Conservation (phyloP, 129 eudicot genomes). For the Silybum marianum region DNA sequence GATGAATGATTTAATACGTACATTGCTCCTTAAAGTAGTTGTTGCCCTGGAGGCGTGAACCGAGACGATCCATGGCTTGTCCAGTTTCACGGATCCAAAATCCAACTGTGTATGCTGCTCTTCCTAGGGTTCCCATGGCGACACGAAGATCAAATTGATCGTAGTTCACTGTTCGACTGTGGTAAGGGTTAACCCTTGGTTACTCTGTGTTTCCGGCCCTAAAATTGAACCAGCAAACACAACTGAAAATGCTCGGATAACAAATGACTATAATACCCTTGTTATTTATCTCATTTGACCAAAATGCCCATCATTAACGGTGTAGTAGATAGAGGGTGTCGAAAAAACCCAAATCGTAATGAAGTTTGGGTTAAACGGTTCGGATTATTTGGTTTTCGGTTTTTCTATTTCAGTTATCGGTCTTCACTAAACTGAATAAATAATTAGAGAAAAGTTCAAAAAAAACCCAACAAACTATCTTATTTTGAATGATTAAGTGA, state of each 20-base stretch:
- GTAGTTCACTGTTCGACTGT: not conserved
- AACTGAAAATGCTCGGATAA: not conserved
- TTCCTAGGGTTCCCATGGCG: constrained; percentile 73
- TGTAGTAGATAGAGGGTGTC: too few relatives aligned
- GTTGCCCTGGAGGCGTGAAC: constrained; percentile 69
- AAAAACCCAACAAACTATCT: too few relatives aligned
- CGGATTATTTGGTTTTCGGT: not conserved
- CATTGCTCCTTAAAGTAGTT: constrained; percentile 60
- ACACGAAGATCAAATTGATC: constrained; percentile 8
- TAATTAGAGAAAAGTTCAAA: too few relatives aligned
- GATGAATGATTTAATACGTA: constrained; percentile 24
- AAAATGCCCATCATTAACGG: not conserved
- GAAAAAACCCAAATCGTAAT: not conserved
- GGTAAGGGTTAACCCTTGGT: not conserved
- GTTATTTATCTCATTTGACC: not conserved
- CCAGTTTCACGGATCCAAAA: constrained; percentile 76
- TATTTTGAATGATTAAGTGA: too few relatives aligned
- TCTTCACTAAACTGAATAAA: too few relatives aligned
- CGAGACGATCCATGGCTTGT: constrained; percentile 89
- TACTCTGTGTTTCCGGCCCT: constrained; percentile 1
- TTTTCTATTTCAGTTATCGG: too few relatives aligned
- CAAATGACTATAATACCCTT: not conserved
- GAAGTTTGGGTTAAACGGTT: not conserved
- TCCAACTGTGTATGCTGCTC: constrained; percentile 71
- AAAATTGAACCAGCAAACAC: not conserved